Percentiles rank a stretch among this genome's conserved stretches.
phyloP scores from a whole-genome alignment of 106 monocot genomes.

The Dioscorea alata region DNA sequence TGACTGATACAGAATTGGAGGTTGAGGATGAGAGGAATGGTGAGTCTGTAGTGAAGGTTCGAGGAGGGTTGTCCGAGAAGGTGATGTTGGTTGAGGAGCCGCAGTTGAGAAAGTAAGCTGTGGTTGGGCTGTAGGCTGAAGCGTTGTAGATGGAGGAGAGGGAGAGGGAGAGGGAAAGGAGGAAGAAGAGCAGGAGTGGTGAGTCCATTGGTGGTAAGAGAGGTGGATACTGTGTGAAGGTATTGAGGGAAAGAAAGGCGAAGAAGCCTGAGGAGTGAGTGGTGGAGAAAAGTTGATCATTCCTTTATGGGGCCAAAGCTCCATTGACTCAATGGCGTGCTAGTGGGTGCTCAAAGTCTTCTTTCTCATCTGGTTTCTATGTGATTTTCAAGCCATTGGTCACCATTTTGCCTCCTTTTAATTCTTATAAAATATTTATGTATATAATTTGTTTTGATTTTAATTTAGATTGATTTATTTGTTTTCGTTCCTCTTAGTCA shows the following conservation, averaged over 20 bases:
- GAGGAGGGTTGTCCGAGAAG: slow-evolving; percentile 19
- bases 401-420: too few relatives aligned
- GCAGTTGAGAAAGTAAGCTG: slow-evolving; percentile 39
- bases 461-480: too few relatives aligned
- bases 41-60: slow-evolving; percentile 38
- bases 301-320: background rate
- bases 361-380: too few relatives aligned
- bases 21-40: slow-evolving; percentile 11
- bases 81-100: slow-evolving; percentile 17
- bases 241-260: background rate
- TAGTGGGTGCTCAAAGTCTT: too few relatives aligned
- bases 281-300: background rate
- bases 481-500: too few relatives aligned
- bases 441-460: too few relatives aligned
- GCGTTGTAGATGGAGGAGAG: slow-evolving; percentile 14
- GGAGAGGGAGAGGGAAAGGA: slow-evolving; percentile 6
- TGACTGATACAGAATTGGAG: background rate
- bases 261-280: background rate
- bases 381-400: too few relatives aligned
- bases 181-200: slow-evolving; percentile 9
- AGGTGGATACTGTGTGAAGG: background rate
- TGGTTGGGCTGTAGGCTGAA: slow-evolving; percentile 16
- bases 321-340: background rate
- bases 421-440: too few relatives aligned
- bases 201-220: background rate